These are phyloP conservation scores for Marchantia polymorpha DNA, from an alignment of 225 moss, liverwort and hornwort genomes.

Conservation along the genomic window DNA sequence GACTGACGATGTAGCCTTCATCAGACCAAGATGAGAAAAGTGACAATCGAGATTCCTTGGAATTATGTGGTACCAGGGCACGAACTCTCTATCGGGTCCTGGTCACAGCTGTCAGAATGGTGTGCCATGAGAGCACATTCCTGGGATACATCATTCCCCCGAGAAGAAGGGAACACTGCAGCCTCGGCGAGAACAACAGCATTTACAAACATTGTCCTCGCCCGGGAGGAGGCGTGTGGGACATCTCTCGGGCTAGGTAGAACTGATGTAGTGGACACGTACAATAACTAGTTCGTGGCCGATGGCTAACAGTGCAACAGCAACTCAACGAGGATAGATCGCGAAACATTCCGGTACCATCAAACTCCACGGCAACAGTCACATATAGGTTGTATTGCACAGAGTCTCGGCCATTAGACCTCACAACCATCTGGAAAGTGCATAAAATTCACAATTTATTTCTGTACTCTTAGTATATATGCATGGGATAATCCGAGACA, in stretches of 20 bases:
- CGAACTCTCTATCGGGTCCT: background rate
- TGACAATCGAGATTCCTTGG: background rate
- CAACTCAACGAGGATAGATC: too few species aligned
- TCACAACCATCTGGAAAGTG: background rate
- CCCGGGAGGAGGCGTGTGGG: background rate
- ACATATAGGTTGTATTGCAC: too few species aligned
- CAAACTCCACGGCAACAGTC: too few species aligned
- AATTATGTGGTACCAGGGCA: background rate
- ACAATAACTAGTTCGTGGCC: background rate
- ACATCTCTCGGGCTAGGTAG: background rate
- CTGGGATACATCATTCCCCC: background rate
- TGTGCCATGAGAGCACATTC: background rate
- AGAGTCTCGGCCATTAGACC: background rate
- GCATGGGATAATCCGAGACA: conserved; percentile 19
- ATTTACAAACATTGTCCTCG: background rate
- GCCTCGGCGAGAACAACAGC: background rate
- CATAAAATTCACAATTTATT: conserved; percentile 18
- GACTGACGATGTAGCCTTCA: background rate
- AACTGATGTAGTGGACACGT: background rate
- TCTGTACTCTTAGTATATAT: conserved; percentile 17
- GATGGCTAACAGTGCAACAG: background rate
- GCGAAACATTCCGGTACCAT: too few species aligned
- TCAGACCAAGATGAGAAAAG: background rate
- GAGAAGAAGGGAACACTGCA: background rate
- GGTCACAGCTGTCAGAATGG: background rate